Percentiles rank a stretch among this genome's conserved stretches.
Evolutionary conservation across 2,329 filamentous ascomycete species (phyloP).

Genomic region (Cladosporium sp.): DNA sequence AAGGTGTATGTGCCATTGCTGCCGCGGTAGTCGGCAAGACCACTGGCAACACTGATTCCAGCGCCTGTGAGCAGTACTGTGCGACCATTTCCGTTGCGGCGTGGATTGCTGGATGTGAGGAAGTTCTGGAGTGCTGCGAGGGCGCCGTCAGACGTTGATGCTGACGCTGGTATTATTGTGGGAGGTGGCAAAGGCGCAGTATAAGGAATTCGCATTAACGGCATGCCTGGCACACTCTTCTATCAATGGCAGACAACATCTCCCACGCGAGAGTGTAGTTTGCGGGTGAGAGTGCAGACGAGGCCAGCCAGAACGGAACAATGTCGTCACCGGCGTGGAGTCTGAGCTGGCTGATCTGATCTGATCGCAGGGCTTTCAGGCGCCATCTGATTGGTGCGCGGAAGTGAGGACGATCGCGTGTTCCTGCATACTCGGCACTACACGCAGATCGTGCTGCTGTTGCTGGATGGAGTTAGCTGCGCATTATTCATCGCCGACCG

Average conservation of each 20-base stretch:
- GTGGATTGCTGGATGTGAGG: constrained; percentile 52
- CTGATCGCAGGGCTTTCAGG: background rate
- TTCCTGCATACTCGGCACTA: constrained; percentile 8
- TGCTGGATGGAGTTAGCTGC: too few relatives aligned
- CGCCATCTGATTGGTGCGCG: constrained; percentile 2
- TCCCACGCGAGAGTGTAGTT: background rate
- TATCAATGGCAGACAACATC: background rate
- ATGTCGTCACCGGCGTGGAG: constrained; percentile 9
- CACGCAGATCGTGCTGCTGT: background rate
- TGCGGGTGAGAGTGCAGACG: background rate
- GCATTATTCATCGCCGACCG: background rate
- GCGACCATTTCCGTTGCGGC: constrained; percentile 49
- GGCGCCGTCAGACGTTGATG: constrained; percentile 66
- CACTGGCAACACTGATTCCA: constrained; percentile 88
- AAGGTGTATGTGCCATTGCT: constrained; percentile 85
- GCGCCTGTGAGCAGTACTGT: constrained; percentile 73
- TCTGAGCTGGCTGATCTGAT: too few relatives aligned
- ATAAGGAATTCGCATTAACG: constrained; percentile 80
- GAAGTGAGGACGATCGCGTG: background rate
- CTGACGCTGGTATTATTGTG: constrained; percentile 67
- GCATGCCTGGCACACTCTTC: constrained; percentile 5
- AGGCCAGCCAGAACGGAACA: background rate
- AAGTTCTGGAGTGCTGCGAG: constrained; percentile 74
- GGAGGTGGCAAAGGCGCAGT: constrained; percentile 76
- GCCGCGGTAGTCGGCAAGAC: constrained; percentile 88